A percentile compares a stretch with the other conserved stretches of the same genome.
phyloP scores from a whole-genome alignment of 306 rosid species.

The Vigna nakashimae region DNA sequence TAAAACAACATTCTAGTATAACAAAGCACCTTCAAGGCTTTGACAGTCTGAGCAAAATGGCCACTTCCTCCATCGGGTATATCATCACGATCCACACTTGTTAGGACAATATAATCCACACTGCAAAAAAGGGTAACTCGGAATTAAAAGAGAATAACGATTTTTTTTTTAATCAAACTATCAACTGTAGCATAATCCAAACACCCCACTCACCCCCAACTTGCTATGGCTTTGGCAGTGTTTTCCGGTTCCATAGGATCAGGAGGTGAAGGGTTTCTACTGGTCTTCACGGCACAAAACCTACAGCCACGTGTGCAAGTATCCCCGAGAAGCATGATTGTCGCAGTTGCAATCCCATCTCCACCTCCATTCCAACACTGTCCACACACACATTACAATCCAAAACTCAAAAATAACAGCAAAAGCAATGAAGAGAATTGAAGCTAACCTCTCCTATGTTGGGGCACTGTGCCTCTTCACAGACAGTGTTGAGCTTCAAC shows the following conservation, averaged over 20 bases:
- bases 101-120: constrained; percentile 86
- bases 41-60: constrained; percentile 90
- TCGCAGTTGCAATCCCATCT: constrained; percentile 94
- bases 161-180: neutral
- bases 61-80: constrained; percentile 98
- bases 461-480: constrained; percentile 98
- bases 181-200: neutral
- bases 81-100: constrained; percentile 99
- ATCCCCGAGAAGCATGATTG: constrained; percentile 96
- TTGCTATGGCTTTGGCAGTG: constrained; percentile 86
- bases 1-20: constrained; percentile 25
- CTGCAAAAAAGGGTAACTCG: constrained; percentile 48
- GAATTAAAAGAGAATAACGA: neutral
- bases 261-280: constrained; percentile 90
- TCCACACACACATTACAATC: constrained; percentile 30
- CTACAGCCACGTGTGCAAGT: constrained; percentile 98
- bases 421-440: neutral
- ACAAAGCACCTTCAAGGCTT: constrained; percentile 79
- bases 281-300: constrained; percentile 96
- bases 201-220: constrained; percentile 76
- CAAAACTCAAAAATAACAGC: constrained; percentile 12
- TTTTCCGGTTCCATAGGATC: constrained; percentile 92
- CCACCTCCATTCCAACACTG: constrained; percentile 98
- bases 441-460: constrained; percentile 90
- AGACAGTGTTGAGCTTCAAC: constrained; percentile 86